Evolutionary conservation across 2,329 filamentous ascomycete genomes (phyloP), one percentile per base, ranked within the genome.

Genomic region (Colletotrichum nymphaeae): DNA sequence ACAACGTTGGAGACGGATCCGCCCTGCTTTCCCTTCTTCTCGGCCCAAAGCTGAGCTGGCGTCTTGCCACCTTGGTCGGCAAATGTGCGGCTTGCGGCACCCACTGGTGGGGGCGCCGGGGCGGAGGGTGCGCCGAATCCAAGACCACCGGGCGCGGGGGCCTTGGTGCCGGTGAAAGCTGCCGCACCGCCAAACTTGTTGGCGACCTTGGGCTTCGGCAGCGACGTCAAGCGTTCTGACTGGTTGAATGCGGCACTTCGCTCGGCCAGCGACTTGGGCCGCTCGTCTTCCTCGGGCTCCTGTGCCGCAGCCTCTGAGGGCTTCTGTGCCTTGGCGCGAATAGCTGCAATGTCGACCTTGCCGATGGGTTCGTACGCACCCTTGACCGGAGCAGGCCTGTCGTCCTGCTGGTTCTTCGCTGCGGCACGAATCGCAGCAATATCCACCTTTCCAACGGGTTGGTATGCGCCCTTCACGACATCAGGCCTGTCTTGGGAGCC

Each of bases 391-490:
- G 93, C 90, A 4, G 97, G 97, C 68, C 95, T 89, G 77, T 98
- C 93, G 79, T 98, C 95, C 58, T 88, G 88, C 83, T 81, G 87
- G 78, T 86, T 92, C 86, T 87, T 92, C 80, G 84, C 95, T 86
- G 89, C 94, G 81, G 88, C 92, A 75, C 97, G 91, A 77, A 99
- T 93, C 49, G 95, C 95, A 28, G 93, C 93, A 83, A 99, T 98
- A 79, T 99, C 95, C n/a, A 99, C 94, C 85, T 98, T 98, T 69
- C 97, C 97, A 78, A 99, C 87, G 24, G 97, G 97, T 81, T 98
- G 95, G 83, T 99, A 99, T 19, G 89, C 93, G 57, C 97, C 97
- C 79, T 86, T 93, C 64, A 98, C 91, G 24, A 98, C 90, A 79
- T 95, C 93, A 28, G 79, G 77, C 42, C 83, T 81, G 60, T 90